Evolutionary conservation across 2,329 filamentous ascomycete genomes (phyloP).

Genomic region (Mycosphaerella arachidis): DNA sequence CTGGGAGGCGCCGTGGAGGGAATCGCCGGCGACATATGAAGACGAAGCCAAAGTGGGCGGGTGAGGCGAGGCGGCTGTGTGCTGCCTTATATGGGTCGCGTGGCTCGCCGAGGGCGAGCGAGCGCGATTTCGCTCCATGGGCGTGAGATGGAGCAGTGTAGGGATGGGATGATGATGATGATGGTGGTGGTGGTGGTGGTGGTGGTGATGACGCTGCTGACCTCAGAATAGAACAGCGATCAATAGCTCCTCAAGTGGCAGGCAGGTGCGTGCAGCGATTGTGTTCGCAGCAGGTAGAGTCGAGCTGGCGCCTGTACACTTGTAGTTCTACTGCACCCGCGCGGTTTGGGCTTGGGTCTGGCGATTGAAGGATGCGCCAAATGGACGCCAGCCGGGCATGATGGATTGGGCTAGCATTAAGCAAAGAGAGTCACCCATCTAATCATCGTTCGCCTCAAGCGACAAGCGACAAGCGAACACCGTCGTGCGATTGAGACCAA

Average conservation of each 20-base stretch:
- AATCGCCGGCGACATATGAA: constrained; percentile 7
- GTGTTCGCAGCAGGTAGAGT: not conserved
- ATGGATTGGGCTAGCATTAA: not conserved
- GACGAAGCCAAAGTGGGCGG: constrained; percentile 21
- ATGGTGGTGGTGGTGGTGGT: no score
- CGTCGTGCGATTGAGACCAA: not conserved
- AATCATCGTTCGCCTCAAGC: not conserved
- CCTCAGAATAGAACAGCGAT: not conserved
- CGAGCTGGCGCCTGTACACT: not conserved
- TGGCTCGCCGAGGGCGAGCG: constrained; percentile 27
- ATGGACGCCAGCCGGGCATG: not conserved
- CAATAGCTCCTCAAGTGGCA: not conserved
- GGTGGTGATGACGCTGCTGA: not conserved
- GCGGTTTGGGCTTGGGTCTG: not conserved
- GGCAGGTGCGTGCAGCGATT: not conserved
- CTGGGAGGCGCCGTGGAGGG: not conserved
- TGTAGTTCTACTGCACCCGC: not conserved
- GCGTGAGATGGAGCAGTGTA: not conserved
- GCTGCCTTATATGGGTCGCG: constrained; percentile 27
- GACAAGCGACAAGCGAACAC: not conserved
- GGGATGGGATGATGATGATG: not conserved
- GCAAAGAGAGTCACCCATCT: not conserved
- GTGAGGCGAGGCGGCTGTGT: constrained; percentile 28
- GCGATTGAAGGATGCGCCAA: not conserved
- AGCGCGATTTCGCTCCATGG: constrained; percentile 20